Base-by-base conservation (phyloP, 352 stramenopile species). In the Globisporangium takayamanum region DNA sequence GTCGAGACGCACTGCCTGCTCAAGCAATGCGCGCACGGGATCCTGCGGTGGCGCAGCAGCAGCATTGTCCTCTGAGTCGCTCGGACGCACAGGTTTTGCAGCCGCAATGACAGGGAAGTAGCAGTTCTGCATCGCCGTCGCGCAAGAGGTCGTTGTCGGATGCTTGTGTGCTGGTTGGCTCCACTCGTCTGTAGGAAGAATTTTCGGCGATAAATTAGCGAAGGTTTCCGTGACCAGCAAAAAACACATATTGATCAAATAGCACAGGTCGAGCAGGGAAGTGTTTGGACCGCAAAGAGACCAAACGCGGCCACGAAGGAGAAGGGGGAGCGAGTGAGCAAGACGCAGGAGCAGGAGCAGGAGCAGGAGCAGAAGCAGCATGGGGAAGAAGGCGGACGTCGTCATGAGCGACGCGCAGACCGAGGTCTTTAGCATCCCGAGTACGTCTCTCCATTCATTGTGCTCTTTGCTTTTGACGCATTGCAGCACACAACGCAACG, bases 71-170 rank as follows among this genome's bases (percentile, higher is more conserved):
- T 37, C 26, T n/a, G 56, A 57, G 25, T 54, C 59, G 36, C 60
- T 57, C 37, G 68, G 26, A 30, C 58, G 60, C 25, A 49, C 56
- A 5, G 67, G 59, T 66, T 39, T 39, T 39, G 41, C 60, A 69
- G 22, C 66, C 66, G 33, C 33, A 18, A 33, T 8, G 45, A 66
- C 55, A 10, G 80, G 84, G 54, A 87, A 92, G 77, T 94, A 94
- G 69, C 82, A 92, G 69, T 94, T 94, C 69, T 94, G 84, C 84
- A 94, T 94, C 28, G n/a, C 18, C 5, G 46, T n/a, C 11, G 56
- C 7, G 45, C 18, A 25, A 37, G 18, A 42, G 33, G 55, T 46
- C 25, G 15, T 28, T 22, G 25, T 49, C 45, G 33, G 14, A 10
- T 51, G 36, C 18, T 55, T 37, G 56, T 50, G 28, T 28, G 50